Evolutionary conservation across 164 flowering plant genomes (phyloP).

Genomic region (Magnolia kwangsiensis): DNA sequence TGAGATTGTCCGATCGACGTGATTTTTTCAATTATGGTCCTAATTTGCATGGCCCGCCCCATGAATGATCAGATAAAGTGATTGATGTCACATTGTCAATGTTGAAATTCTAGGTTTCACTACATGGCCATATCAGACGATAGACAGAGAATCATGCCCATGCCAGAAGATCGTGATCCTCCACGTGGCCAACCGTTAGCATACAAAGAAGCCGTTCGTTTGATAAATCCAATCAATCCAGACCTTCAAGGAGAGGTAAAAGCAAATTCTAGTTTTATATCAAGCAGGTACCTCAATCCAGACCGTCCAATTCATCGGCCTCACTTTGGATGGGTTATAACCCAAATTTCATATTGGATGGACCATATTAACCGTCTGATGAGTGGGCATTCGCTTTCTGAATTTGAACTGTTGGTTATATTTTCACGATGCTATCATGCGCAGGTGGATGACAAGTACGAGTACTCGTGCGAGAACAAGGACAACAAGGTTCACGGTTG

Average conservation of each 20-base stretch:
- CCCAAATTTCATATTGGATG: not conserved
- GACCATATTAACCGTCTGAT: not conserved
- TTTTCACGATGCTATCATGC: no score
- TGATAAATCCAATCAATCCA: constrained; percentile 54
- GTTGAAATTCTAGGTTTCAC: constrained; percentile 50
- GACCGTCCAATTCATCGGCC: no score
- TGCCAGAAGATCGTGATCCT: constrained; percentile 76
- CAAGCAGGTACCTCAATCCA: no score
- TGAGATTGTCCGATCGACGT: no score
- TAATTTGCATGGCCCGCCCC: no score
- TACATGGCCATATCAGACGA: constrained; percentile 90
- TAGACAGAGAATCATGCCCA: constrained; percentile 76
- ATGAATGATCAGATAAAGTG: not conserved
- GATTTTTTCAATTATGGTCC: no score
- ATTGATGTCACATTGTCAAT: not conserved
- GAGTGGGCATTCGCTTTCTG: not conserved
- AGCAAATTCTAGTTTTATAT: not conserved
- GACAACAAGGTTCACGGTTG: constrained; percentile 82
- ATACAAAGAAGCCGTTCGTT: constrained; percentile 84
- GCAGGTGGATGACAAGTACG: constrained; percentile 97
- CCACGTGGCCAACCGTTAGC: constrained; percentile 64
- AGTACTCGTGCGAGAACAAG: constrained; percentile 67
- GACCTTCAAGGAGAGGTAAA: constrained; percentile 79
- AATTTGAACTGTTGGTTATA: not conserved
- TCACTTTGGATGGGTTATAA: no score